Evolutionary conservation across 371 early-diverging fungal genomes (phyloP), one percentile per base, ranked within the genome.

Genomic region (Apophysomyces elegans): DNA sequence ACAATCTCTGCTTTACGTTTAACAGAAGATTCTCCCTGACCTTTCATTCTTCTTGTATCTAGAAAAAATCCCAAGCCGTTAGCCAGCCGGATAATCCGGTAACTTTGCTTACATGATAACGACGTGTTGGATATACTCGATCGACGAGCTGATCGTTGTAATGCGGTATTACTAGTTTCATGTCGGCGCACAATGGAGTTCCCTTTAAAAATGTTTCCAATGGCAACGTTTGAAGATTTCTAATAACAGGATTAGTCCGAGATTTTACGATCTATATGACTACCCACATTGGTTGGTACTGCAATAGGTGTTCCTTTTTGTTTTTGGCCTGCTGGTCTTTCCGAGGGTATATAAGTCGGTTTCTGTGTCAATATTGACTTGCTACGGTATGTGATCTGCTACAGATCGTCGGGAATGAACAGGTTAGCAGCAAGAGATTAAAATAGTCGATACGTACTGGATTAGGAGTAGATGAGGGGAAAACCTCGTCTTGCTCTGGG

Each of bases 251-350:
- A 1, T 21, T 21, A 7, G 54, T 50, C 54, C 54, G 54, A 50
- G 54, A 50, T 50, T 21, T 8, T 50, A 21, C n/a, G 8, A 50
- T 16, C 21, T 21, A 50, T 18, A 26, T 7, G 8, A 50, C 54
- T 21, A 26, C 32, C 32, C 21, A 50, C 54, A 50, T 50, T 50
- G 54, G 8, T 50, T 7, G 54, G 54, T 7, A 50, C 54, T 18
- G 16, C 54, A 21, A 50, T 50, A 50, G 54, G 54, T 18, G n/a
- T 50, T 21, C 54, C 54, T 50, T 50, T 50, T 11, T 50, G 54
- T 21, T 50, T 50, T 50, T 50, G 54, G n/a, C 54, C 54, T 18
- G 21, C 21, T 21, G 54, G 54, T 21, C 54, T 26, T 50, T n/a
- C 54, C 8, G 54, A 18, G 11, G 54, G 54, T 50, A 50, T 16